These are phyloP conservation scores for Diaporthe humulicola DNA, from an alignment of 2,329 filamentous ascomycete genomes.

Conservation along the genomic window DNA sequence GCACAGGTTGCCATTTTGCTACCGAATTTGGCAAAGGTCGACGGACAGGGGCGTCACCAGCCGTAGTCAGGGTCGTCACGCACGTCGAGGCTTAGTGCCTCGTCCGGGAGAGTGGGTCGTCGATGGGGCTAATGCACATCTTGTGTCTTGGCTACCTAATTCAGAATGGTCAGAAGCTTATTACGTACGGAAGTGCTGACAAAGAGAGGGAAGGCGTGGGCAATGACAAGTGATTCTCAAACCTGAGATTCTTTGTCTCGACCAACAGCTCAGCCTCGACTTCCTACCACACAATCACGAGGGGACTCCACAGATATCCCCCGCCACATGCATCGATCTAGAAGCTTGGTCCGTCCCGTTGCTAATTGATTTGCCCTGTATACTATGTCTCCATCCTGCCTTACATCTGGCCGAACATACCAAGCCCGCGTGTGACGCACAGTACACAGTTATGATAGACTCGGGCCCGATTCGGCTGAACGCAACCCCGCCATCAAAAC, in stretches of 20 bases:
- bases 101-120: slow-evolving; percentile 12
- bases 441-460: slow-evolving; percentile 24
- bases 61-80: background rate
- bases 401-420: slow-evolving; percentile 23
- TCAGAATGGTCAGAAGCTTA: slow-evolving; percentile 35
- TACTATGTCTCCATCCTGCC: slow-evolving; percentile 24
- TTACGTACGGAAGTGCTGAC: slow-evolving; percentile 28
- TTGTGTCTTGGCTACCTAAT: slow-evolving; percentile 45
- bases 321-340: background rate
- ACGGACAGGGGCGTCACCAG: background rate
- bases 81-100: background rate
- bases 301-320: background rate
- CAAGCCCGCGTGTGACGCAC: slow-evolving; percentile 5
- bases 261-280: background rate
- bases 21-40: slow-evolving; percentile 25
- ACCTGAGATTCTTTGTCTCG: slow-evolving; percentile 9
- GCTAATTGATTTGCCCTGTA: background rate
- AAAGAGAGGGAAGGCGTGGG: slow-evolving; percentile 20
- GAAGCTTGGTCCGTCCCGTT: slow-evolving; percentile 8
- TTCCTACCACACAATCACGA: background rate
- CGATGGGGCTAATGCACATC: slow-evolving; percentile 41
- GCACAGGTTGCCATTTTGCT: slow-evolving; percentile 33
- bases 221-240: slow-evolving; percentile 8
- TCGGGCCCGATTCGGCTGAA: slow-evolving; percentile 4
- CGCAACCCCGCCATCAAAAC: slow-evolving; percentile 48